A percentile compares a stretch with the other conserved stretches of the same genome.
phyloP scores from a whole-genome alignment of 2,329 filamentous ascomycete species.

The Fusarium phyllophilum region DNA sequence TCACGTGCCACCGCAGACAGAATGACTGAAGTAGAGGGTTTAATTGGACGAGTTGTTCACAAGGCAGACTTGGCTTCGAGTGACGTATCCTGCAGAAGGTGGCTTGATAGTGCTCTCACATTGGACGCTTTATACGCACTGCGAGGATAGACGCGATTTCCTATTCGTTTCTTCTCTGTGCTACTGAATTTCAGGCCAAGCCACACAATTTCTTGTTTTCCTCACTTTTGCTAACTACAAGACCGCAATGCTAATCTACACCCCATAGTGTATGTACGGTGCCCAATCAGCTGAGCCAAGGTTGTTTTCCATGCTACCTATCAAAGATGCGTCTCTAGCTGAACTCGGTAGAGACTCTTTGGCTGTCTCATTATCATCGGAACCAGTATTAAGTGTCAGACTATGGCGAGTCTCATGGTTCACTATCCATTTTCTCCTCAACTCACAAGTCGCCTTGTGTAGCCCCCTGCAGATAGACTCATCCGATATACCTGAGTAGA shows the following conservation, averaged over 20 bases:
- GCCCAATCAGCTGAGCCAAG: background rate
- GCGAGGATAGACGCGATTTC: background rate
- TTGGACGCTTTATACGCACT: background rate
- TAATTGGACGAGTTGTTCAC: background rate
- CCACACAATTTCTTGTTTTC: background rate
- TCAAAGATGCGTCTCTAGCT: background rate
- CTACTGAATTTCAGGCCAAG: background rate
- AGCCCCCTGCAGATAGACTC: background rate
- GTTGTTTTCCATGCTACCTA: fast-evolving
- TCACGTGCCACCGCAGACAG: background rate
- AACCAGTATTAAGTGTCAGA: no score
- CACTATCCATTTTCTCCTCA: background rate
- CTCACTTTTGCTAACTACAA: no score
- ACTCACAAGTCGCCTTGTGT: background rate
- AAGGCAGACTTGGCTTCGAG: background rate
- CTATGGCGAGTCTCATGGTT: no score
- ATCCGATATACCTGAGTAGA: background rate
- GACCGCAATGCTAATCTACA: no score
- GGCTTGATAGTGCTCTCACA: background rate
- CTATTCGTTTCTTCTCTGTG: background rate
- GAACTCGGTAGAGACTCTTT: background rate
- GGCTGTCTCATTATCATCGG: no score
- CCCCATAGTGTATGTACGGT: no score
- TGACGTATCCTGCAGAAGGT: background rate
- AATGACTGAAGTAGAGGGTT: background rate